phyloP scores from a whole-genome alignment of 768 basidiomycete species.

The Pluteus cervinus region DNA sequence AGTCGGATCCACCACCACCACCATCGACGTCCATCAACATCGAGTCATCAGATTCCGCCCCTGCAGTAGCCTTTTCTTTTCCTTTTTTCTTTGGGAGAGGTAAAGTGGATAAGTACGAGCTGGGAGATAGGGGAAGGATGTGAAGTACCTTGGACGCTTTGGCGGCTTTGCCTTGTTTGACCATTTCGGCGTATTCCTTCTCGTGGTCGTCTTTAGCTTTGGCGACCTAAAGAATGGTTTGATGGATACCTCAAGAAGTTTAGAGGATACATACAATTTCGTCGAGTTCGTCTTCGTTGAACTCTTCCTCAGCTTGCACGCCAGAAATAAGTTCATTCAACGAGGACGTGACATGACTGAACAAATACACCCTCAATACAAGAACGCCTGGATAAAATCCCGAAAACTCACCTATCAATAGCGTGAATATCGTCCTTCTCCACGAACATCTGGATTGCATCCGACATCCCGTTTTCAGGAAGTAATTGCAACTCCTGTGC shows the following conservation, averaged over 20 bases:
- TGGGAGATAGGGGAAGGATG: background rate
- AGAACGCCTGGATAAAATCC: background rate
- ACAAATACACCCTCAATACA: constrained; percentile 5
- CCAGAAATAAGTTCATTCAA: constrained; percentile 61
- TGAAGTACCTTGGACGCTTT: constrained; percentile 42
- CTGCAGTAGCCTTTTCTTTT: constrained; percentile 45
- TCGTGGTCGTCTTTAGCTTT: constrained; percentile 71
- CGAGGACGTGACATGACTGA: constrained; percentile 60
- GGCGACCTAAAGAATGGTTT: constrained; percentile 49
- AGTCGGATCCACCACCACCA: constrained; percentile 44
- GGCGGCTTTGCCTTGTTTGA: constrained; percentile 25
- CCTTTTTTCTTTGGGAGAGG: constrained; percentile 27
- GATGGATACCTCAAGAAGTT: background rate
- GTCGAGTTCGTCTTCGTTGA: constrained; percentile 71
- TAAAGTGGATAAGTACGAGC: background rate
- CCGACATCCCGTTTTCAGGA: constrained; percentile 85
- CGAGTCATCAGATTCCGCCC: constrained; percentile 61
- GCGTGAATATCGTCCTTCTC: constrained; percentile 97
- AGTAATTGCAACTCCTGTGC: constrained; percentile 92
- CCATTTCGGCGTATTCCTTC: constrained; percentile 49
- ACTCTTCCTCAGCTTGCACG: constrained; percentile 56
- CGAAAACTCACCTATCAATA: constrained; percentile 67
- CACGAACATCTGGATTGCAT: constrained; percentile 92
- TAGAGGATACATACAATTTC: constrained; percentile 47
- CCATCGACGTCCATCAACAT: constrained; percentile 73